Conservation (phyloP, 2,329 filamentous ascomycete species). For the Aureobasidium namibiae region DNA sequence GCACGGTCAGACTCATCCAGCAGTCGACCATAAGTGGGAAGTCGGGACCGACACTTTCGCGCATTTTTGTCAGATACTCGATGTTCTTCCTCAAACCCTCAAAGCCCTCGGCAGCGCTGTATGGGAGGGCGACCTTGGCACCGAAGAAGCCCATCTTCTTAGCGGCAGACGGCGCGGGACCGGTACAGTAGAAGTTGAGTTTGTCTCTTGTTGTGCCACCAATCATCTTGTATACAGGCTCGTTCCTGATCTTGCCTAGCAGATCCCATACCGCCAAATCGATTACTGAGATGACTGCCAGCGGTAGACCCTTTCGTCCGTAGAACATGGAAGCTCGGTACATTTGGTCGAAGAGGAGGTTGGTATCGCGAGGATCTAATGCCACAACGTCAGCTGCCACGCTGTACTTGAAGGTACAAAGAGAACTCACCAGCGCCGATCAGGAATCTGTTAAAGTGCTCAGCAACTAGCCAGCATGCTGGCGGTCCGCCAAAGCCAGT, state of each 20-base stretch:
- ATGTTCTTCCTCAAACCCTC: conserved; percentile 80
- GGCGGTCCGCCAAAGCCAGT: conserved; percentile 91
- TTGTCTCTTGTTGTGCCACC: conserved; percentile 79
- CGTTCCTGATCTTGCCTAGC: conserved; percentile 79
- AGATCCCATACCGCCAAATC: conserved; percentile 91
- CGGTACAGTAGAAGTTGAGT: conserved; percentile 90
- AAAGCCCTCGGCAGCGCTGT: conserved; percentile 79
- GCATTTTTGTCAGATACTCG: conserved; percentile 77
- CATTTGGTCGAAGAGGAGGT: conserved; percentile 92
- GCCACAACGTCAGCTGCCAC: conserved; percentile 13
- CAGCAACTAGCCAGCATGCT: conserved; percentile 86
- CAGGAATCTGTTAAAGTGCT: conserved; percentile 89
- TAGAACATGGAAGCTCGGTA: conserved; percentile 96
- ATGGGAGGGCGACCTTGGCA: conserved; percentile 82
- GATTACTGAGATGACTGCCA: conserved; percentile 89
- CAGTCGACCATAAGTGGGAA: conserved; percentile 94
- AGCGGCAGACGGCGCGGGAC: conserved; percentile 71
- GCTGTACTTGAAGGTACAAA: not conserved
- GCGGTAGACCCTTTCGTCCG: conserved; percentile 80
- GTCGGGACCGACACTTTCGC: conserved; percentile 76
- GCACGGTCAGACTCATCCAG: conserved; percentile 91
- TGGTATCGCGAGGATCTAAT: conserved; percentile 80
- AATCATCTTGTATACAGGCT: conserved; percentile 91
- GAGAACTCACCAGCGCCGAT: conserved; percentile 56
- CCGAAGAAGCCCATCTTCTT: conserved; percentile 85